These are phyloP conservation scores for Solanum ossicruentum DNA, from an alignment of 257 asterid genomes.

Conservation along the genomic window DNA sequence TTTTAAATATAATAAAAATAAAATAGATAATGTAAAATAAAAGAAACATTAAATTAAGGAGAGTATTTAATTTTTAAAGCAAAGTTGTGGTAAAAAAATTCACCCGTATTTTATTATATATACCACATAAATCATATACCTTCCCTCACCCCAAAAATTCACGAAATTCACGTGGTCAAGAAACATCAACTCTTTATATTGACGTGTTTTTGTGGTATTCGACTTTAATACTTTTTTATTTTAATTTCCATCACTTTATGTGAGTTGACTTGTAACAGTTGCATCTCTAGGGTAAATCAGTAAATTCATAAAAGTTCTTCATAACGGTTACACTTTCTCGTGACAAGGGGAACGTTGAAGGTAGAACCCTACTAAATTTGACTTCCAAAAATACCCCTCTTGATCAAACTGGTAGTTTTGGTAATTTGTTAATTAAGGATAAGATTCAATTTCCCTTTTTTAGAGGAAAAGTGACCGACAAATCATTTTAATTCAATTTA, in stretches of 20 bases:
- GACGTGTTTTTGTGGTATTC: background rate
- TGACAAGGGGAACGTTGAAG: background rate
- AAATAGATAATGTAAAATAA: too few relatives aligned
- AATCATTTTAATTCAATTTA: background rate
- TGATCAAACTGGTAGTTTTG: background rate
- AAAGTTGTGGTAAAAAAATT: too few relatives aligned
- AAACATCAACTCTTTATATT: background rate
- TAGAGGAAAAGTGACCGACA: slow-evolving; percentile 24
- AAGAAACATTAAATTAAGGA: too few relatives aligned
- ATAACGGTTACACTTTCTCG: background rate
- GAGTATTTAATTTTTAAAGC: too few relatives aligned
- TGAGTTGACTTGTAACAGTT: background rate
- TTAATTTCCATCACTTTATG: background rate
- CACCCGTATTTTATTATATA: too few relatives aligned
- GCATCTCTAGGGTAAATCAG: background rate
- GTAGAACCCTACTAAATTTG: background rate
- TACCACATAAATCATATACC: background rate
- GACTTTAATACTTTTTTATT: background rate
- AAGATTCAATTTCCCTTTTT: background rate
- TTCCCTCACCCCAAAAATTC: background rate
- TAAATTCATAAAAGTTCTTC: background rate
- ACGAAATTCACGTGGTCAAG: background rate
- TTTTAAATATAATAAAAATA: too few relatives aligned
- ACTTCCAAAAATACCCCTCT: background rate
- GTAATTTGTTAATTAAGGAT: background rate